Percentiles rank a stretch among this genome's conserved stretches.
These are phyloP conservation scores for Pyrenophora teres DNA, from an alignment of 2,329 filamentous ascomycete genomes.

Conservation along the genomic window DNA sequence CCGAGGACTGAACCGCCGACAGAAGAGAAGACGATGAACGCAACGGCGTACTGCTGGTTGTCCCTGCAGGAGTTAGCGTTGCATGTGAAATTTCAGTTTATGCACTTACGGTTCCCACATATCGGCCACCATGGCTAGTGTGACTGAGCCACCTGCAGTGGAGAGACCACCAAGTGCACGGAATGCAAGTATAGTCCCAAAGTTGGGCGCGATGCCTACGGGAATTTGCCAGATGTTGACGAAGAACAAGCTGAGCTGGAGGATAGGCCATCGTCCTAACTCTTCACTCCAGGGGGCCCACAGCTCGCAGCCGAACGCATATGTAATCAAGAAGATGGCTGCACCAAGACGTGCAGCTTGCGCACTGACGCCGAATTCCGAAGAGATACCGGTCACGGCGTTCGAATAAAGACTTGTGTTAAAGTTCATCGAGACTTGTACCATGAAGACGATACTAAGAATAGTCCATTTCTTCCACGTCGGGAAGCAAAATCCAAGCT, in stretches of 20 bases:
- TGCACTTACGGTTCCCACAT: constrained; percentile 53
- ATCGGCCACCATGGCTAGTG: constrained; percentile 67
- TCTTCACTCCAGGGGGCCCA: constrained; percentile 91
- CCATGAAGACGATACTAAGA: constrained; percentile 57
- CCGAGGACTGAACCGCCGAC: constrained; percentile 78
- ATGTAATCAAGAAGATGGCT: constrained; percentile 77
- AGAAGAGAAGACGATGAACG: constrained; percentile 72
- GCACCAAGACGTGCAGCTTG: constrained; percentile 75
- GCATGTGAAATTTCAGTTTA: background rate
- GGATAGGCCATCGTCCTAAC: constrained; percentile 74
- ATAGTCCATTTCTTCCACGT: constrained; percentile 60
- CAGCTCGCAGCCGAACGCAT: constrained; percentile 84
- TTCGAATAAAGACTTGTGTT: constrained; percentile 61
- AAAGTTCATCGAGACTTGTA: constrained; percentile 64
- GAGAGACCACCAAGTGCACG: constrained; percentile 49
- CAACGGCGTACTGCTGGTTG: constrained; percentile 71
- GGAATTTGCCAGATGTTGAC: constrained; percentile 74
- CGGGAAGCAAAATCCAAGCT: constrained; percentile 56
- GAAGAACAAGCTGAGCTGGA: constrained; percentile 73
- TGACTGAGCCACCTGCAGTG: constrained; percentile 68
- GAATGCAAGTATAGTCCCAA: constrained; percentile 70
- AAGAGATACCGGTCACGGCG: constrained; percentile 56
- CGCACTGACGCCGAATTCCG: constrained; percentile 69
- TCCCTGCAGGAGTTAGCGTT: constrained; percentile 25
- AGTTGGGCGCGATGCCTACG: constrained; percentile 74